Conservation (phyloP, 176 grass and related monocot species). For the Phyllostachys edulis region DNA sequence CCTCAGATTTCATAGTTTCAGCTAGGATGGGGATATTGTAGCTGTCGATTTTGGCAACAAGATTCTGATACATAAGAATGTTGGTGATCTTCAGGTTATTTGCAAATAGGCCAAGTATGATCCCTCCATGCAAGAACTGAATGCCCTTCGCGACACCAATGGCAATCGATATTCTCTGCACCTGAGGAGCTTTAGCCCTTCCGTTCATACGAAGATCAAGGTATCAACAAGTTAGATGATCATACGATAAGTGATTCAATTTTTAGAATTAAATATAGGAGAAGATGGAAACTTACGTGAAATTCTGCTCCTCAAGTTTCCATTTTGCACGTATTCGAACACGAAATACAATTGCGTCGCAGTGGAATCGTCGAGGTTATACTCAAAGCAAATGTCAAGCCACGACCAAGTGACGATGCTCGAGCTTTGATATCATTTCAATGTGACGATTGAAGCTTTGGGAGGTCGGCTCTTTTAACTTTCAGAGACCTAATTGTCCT, state of each 20-base stretch:
- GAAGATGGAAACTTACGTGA: constrained; percentile 40
- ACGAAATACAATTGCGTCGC: constrained; percentile 59
- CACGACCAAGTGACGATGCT: constrained; percentile 76
- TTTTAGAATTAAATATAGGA: too few species aligned
- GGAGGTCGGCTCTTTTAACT: constrained; percentile 44
- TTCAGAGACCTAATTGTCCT: constrained; percentile 64
- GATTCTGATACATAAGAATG: constrained; percentile 75
- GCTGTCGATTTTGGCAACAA: constrained; percentile 76
- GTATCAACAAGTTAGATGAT: not conserved
- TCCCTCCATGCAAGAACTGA: constrained; percentile 83
- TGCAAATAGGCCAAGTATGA: constrained; percentile 72
- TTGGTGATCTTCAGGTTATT: constrained; percentile 88
- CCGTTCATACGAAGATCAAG: constrained; percentile 52
- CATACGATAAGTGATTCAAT: not conserved
- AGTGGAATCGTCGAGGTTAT: constrained; percentile 56
- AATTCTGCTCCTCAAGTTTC: constrained; percentile 72
- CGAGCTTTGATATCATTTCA: constrained; percentile 73
- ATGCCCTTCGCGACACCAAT: constrained; percentile 84
- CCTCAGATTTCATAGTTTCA: constrained; percentile 60
- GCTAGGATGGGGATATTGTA: constrained; percentile 85
- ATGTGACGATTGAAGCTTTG: constrained; percentile 74
- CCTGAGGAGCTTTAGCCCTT: constrained; percentile 61
- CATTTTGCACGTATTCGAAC: constrained; percentile 75
- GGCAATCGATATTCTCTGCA: constrained; percentile 61
- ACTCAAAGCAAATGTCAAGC: constrained; percentile 75